These are phyloP conservation scores for Thielaviopsis populi DNA, from an alignment of 2,329 filamentous ascomycete species.

Conservation along the genomic window DNA sequence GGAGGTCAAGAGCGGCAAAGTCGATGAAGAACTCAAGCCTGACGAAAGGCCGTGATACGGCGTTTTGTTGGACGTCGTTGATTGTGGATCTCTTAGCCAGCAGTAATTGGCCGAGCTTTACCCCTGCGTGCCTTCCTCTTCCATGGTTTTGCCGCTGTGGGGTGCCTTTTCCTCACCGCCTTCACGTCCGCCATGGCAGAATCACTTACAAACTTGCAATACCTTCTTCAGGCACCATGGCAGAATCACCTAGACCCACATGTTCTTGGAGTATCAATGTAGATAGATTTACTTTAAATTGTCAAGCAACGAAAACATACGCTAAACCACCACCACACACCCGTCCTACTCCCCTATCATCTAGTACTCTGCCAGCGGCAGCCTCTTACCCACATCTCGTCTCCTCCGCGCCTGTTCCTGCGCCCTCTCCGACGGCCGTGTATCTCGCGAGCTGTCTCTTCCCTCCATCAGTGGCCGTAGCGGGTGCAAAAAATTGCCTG, in stretches of 20 bases:
- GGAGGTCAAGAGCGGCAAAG: background rate
- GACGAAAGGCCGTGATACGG: background rate
- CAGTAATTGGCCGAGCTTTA: constrained; percentile 6
- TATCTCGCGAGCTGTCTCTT: constrained; percentile 38
- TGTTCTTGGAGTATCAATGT: no score
- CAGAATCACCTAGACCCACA: no score
- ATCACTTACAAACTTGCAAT: no score
- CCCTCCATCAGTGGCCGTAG: constrained; percentile 43
- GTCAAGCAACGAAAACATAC: background rate
- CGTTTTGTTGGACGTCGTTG: constrained; percentile 11
- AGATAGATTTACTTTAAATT: background rate
- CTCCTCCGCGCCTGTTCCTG: constrained; percentile 41
- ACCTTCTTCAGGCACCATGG: no score
- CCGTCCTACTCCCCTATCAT: background rate
- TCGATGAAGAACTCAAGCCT: background rate
- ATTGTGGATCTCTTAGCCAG: constrained; percentile 8
- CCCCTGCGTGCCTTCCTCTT: background rate
- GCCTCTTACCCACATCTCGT: constrained; percentile 59
- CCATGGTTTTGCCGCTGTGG: no score
- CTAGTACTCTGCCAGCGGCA: constrained; percentile 55
- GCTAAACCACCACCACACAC: background rate
- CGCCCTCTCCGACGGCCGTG: constrained; percentile 43
- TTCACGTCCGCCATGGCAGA: background rate
- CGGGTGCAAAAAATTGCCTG: constrained; percentile 82
- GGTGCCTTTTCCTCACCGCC: background rate